Base-by-base conservation (phyloP, 805 yeast genomes). In the Schizosaccharomyces pombe region DNA sequence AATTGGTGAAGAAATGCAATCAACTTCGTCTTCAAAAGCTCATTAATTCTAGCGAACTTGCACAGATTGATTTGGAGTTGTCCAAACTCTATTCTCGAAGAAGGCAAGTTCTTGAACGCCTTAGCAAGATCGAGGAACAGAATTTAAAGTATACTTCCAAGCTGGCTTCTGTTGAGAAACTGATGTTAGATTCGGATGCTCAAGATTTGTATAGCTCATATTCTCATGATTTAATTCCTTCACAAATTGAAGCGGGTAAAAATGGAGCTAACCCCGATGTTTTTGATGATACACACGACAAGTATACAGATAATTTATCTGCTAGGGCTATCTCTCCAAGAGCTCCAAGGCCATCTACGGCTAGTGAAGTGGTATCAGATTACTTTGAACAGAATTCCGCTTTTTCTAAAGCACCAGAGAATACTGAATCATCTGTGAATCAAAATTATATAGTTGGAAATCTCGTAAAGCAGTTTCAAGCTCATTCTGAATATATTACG, bases 401-500 rank as follows among this genome's bases (percentile, higher is more conserved):
- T 11, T 6, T 14, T 3, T 8, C 22, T 37, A 14, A 37, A 37
- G 43, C n/a, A 37, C n/a, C n/a, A 9, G 24, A 37, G 22, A 37
- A 37, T 16, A 6, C n/a, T n/a, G 43, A 37, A 37, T 24, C n/a
- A 14, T 24, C 43, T 8, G 9, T 24, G 2, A 37, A 19, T 9
- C 8, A 16, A 37, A 37, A 24, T 14, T 24, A 16, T 14, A 37
- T 37, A 37, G n/a, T 80, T 0, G 85, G 85, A 2, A 71, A 76
- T 47, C 64, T 67, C 43, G 78, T 82, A 30, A 64, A 69, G 37
- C 63, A 70, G 14, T 67, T 79, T 47, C 62, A 69, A 14, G 78
- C 78, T 1, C 84, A 79, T 60, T 70, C 69, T 3, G 76, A 72
- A 47, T 58, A 75, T 2, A 68, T 82, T 24, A 72, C 76, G 0